Evolutionary conservation across 1,139 yeast species (phyloP).

Genomic region (Wickerhamomyces sp.): DNA sequence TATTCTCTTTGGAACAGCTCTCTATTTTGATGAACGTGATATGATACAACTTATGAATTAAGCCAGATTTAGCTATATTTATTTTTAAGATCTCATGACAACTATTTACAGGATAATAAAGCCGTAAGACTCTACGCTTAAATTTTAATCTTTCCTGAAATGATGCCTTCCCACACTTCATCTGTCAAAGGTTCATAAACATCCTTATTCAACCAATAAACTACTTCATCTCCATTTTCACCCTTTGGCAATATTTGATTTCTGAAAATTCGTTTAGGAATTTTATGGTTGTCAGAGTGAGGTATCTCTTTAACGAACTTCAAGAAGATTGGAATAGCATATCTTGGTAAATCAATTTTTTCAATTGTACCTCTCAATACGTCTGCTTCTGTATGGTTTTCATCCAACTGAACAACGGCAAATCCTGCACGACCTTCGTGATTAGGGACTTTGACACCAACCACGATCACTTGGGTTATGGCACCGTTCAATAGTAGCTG

Average conservation of each 20-base stretch:
- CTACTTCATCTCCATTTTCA: conserved; percentile 49
- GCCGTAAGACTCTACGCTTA: no score
- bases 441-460: conserved; percentile 80
- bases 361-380: conserved; percentile 29
- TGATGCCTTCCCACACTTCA: conserved; percentile 55
- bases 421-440: conserved; percentile 96
- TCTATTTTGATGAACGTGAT: no score
- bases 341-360: conserved; percentile 62
- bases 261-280: conserved; percentile 72
- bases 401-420: conserved; percentile 65
- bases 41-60: no score
- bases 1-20: not conserved
- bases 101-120: no score
- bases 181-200: conserved; percentile 54
- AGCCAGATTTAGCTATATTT: no score
- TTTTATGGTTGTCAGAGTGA: conserved; percentile 80
- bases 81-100: no score
- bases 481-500: conserved; percentile 34
- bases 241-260: conserved; percentile 77
- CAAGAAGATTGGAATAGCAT: conserved; percentile 82
- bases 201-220: conserved; percentile 65
- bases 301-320: conserved; percentile 61
- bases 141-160: conserved; percentile 27
- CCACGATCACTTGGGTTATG: conserved; percentile 73
- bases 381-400: conserved; percentile 29